A percentile compares a stretch with the other conserved stretches of the same genome.
Conservation (phyloP, 2,329 filamentous ascomycete genomes). For the Diplodia mutila region DNA sequence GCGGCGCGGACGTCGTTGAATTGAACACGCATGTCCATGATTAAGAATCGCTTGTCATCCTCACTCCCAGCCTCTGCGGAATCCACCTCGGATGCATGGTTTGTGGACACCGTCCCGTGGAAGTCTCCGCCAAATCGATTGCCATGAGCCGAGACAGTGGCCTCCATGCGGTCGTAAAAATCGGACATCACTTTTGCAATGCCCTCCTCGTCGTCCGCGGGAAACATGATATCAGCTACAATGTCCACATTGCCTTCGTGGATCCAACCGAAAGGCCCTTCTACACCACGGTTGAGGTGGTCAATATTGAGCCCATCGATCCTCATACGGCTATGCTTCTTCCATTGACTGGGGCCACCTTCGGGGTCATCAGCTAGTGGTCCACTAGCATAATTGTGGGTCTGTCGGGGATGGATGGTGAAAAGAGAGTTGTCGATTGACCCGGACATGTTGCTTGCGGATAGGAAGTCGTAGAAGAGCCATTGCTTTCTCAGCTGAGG, state of each 20-base stretch:
- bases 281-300: slow-evolving; percentile 89
- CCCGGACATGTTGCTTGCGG: slow-evolving; percentile 93
- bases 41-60: slow-evolving; percentile 76
- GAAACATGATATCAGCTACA: slow-evolving; percentile 92
- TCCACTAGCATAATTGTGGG: slow-evolving; percentile 74
- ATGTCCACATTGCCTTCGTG: slow-evolving; percentile 97
- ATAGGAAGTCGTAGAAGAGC: slow-evolving; percentile 97
- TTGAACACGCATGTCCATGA: slow-evolving; percentile 94
- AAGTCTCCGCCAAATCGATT: slow-evolving; percentile 51
- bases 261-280: slow-evolving; percentile 97
- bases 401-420: slow-evolving; percentile 92
- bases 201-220: slow-evolving; percentile 82
- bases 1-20: slow-evolving; percentile 92
- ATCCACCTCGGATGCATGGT: slow-evolving; percentile 9
- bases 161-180: slow-evolving; percentile 94
- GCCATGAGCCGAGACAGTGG: slow-evolving; percentile 80
- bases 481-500: slow-evolving; percentile 92
- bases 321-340: slow-evolving; percentile 89
- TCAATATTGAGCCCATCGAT: slow-evolving; percentile 95
- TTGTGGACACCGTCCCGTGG: slow-evolving; percentile 9
- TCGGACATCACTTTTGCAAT: slow-evolving; percentile 95
- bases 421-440: slow-evolving; percentile 95
- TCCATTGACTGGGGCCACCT: slow-evolving; percentile 76
- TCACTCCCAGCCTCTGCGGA: slow-evolving; percentile 27
- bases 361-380: slow-evolving; percentile 61